These are phyloP conservation scores for Leccinum barrowsii DNA, from an alignment of 768 basidiomycete genomes.

Conservation along the genomic window DNA sequence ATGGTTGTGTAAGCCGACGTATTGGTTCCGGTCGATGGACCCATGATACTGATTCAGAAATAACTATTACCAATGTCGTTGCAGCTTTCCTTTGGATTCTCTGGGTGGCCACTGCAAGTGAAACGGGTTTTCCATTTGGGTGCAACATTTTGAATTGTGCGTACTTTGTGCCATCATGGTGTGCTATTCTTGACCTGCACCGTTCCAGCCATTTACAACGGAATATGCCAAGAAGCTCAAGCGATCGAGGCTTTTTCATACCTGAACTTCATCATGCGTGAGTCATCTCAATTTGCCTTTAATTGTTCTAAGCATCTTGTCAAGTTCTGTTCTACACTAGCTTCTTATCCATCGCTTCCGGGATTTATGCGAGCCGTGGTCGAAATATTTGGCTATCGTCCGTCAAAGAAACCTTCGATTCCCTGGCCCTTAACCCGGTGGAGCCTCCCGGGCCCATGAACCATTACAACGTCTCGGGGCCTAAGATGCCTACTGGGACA, in stretches of 20 bases:
- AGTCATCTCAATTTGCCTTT: slow-evolving; percentile 2
- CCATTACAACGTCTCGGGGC: slow-evolving; percentile 8
- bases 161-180: neutral
- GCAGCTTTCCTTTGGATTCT: slow-evolving; percentile 35
- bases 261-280: slow-evolving; percentile 35
- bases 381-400: slow-evolving; percentile 30
- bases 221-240: slow-evolving; percentile 29
- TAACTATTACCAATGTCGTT: neutral
- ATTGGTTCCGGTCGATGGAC: neutral
- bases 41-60: neutral
- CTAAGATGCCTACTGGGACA: neutral
- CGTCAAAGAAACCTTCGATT: slow-evolving; percentile 29
- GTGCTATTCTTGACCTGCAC: neutral
- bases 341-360: slow-evolving; percentile 22
- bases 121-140: slow-evolving; percentile 19
- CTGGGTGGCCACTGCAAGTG: slow-evolving; percentile 37
- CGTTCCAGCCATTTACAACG: slow-evolving; percentile 6
- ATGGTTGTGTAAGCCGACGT: slow-evolving; percentile 34
- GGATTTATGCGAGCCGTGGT: slow-evolving; percentile 28
- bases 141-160: slow-evolving; percentile 8
- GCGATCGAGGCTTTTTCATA: slow-evolving; percentile 35
- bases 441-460: slow-evolving; percentile 14
- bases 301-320: neutral
- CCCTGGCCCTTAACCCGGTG: slow-evolving; percentile 1
- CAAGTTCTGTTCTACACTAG: slow-evolving; percentile 34